Conservation (phyloP, 148 eudicot genomes). For the Nepenthes gracilis region DNA sequence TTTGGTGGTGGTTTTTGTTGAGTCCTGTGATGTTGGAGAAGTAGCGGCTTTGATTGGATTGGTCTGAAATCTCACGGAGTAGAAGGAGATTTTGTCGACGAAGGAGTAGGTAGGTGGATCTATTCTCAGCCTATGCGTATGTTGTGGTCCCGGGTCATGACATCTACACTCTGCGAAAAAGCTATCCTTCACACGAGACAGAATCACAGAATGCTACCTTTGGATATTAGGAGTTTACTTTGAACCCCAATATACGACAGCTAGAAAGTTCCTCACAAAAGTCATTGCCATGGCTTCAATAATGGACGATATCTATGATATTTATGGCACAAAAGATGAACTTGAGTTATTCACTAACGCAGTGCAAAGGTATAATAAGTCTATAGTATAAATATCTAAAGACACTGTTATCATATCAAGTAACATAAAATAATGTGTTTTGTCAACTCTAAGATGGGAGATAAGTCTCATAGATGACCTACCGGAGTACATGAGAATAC, state of each 20-base stretch:
- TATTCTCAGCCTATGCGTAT: no score
- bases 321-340: slow-evolving; percentile 6
- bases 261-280: slow-evolving; percentile 9
- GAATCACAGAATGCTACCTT: slow-evolving; percentile 8
- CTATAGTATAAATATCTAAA: background rate
- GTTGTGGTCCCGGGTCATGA: no score
- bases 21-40: no score
- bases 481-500: slow-evolving; percentile 19
- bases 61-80: no score
- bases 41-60: no score
- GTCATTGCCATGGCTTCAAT: slow-evolving; percentile 5
- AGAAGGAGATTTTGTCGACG: no score
- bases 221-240: slow-evolving; percentile 9
- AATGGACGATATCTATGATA: slow-evolving; percentile 12
- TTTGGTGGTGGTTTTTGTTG: no score
- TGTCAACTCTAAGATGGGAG: slow-evolving; percentile 12
- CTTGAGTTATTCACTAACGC: slow-evolving; percentile 3
- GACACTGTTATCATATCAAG: no score
- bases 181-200: slow-evolving; percentile 7
- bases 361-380: background rate
- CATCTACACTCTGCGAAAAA: slow-evolving; percentile 4
- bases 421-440: no score
- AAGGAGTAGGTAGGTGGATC: no score
- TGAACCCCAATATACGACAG: slow-evolving; percentile 1
- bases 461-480: slow-evolving; percentile 4